These are phyloP conservation scores for Metroxylon sagu DNA, from an alignment of 176 grass and related monocot genomes.

Conservation along the genomic window DNA sequence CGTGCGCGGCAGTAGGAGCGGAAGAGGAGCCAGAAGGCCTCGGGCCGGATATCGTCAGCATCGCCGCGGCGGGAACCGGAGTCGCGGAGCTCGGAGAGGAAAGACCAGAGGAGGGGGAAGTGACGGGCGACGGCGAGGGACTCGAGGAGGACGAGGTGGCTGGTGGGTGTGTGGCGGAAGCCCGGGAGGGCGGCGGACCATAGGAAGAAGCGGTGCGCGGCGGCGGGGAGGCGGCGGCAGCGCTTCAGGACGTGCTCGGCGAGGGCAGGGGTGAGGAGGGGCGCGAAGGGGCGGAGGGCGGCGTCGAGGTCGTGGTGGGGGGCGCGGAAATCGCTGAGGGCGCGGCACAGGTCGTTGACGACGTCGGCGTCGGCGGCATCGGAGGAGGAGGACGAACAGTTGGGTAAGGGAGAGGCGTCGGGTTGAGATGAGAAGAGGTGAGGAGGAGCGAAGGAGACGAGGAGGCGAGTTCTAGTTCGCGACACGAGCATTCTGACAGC, in stretches of 20 bases:
- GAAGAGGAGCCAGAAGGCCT: slow-evolving; percentile 71
- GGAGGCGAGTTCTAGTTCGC: slow-evolving; percentile 1
- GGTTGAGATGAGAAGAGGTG: not conserved
- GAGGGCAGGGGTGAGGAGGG: slow-evolving; percentile 37
- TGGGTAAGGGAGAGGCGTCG: not conserved
- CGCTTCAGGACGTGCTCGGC: slow-evolving; percentile 49
- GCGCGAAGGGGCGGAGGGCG: slow-evolving; percentile 32
- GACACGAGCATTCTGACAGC: not conserved
- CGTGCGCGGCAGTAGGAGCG: slow-evolving; percentile 48
- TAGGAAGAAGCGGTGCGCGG: slow-evolving; percentile 69
- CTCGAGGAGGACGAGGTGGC: slow-evolving; percentile 39
- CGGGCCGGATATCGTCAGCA: slow-evolving; percentile 8
- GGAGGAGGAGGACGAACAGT: slow-evolving; percentile 6
- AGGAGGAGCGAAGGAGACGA: slow-evolving; percentile 11
- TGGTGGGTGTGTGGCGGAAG: slow-evolving; percentile 34
- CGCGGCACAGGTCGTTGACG: slow-evolving; percentile 54
- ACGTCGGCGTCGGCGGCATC: not conserved
- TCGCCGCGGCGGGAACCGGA: not conserved
- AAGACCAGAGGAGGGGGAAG: slow-evolving; percentile 74
- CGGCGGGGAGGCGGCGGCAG: slow-evolving; percentile 43
- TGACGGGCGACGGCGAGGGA: slow-evolving; percentile 50
- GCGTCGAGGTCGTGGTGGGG: slow-evolving; percentile 64
- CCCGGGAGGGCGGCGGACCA: slow-evolving; percentile 38
- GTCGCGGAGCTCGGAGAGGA: slow-evolving; percentile 51
- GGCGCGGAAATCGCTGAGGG: slow-evolving; percentile 75